phyloP scores from a whole-genome alignment of 495 filamentous ascomycete species.

The Aspergillus cavernicola region DNA sequence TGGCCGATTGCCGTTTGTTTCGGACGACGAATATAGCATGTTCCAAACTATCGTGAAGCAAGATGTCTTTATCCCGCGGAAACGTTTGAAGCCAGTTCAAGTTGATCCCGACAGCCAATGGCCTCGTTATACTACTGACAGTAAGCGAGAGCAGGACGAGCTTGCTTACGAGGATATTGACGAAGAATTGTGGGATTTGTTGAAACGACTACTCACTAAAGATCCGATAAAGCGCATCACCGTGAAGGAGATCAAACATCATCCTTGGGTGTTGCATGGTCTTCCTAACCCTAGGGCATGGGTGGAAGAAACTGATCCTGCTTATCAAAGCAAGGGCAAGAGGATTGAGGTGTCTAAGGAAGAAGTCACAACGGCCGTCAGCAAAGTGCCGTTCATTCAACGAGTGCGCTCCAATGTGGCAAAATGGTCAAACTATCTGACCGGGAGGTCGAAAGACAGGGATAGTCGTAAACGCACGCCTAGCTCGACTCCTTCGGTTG shows the following conservation, averaged over 20 bases:
- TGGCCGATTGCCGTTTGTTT: constrained; percentile 88
- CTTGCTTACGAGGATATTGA: constrained; percentile 84
- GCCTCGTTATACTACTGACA: constrained; percentile 31
- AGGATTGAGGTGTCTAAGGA: constrained; percentile 89
- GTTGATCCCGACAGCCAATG: constrained; percentile 50
- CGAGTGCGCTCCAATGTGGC: constrained; percentile 51
- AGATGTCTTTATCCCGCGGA: constrained; percentile 79
- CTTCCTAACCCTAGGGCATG: constrained; percentile 71
- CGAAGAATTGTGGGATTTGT: constrained; percentile 73
- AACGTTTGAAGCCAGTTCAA: constrained; percentile 71
- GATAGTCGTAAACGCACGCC: constrained; percentile 44
- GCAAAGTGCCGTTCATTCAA: constrained; percentile 81
- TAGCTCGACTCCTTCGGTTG: constrained; percentile 31
- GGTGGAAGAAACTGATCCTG: constrained; percentile 93
- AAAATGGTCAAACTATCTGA: constrained; percentile 58
- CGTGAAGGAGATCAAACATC: constrained; percentile 88
- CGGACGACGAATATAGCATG: constrained; percentile 84
- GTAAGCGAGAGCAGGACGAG: constrained; percentile 61
- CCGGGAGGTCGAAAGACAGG: constrained; percentile 56
- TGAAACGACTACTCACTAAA: constrained; percentile 79
- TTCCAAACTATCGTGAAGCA: constrained; percentile 87
- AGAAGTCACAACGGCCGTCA: constrained; percentile 86
- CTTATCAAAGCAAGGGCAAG: constrained; percentile 72
- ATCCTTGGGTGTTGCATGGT: constrained; percentile 89
- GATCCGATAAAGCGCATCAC: constrained; percentile 84